Conservation (phyloP, 768 basidiomycete genomes). For the Tricholoma flavovirens region DNA sequence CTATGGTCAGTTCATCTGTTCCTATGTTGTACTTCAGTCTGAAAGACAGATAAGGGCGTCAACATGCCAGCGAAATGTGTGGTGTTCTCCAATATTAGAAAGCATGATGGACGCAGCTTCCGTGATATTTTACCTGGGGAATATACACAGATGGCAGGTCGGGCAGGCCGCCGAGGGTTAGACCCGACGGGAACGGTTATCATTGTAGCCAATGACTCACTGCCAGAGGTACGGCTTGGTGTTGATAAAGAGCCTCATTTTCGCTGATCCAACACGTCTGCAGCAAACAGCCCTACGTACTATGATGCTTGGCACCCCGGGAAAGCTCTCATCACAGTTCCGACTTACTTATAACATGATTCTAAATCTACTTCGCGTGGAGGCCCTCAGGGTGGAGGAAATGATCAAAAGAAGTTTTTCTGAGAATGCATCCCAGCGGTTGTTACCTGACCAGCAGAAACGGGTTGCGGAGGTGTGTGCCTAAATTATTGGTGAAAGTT, state of each 20-base stretch:
- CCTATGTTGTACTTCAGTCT: background rate
- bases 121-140: conserved; percentile 87
- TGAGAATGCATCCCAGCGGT: conserved; percentile 89
- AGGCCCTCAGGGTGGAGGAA: conserved; percentile 93
- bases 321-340: conserved; percentile 93
- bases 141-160: conserved; percentile 99
- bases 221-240: conserved; percentile 66
- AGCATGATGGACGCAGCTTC: conserved; percentile 93
- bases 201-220: conserved; percentile 73
- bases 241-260: background rate
- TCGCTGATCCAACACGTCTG: conserved; percentile 1
- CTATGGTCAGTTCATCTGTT: conserved; percentile 64
- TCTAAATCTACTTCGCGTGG: conserved; percentile 90
- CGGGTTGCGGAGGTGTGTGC: conserved; percentile 69
- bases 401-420: conserved; percentile 99
- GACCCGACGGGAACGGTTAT: conserved; percentile 96
- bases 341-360: conserved; percentile 99
- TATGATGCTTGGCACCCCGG: conserved; percentile 94
- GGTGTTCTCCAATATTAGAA: conserved; percentile 90
- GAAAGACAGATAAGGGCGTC: conserved; percentile 62
- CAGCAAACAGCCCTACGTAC: conserved; percentile 70
- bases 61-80: conserved; percentile 99
- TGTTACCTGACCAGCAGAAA: conserved; percentile 91
- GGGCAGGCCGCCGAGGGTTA: conserved; percentile 92
- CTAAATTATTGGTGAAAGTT: conserved; percentile 1